These are phyloP conservation scores for Senna tora DNA, from an alignment of 306 rosid species.

Conservation along the genomic window DNA sequence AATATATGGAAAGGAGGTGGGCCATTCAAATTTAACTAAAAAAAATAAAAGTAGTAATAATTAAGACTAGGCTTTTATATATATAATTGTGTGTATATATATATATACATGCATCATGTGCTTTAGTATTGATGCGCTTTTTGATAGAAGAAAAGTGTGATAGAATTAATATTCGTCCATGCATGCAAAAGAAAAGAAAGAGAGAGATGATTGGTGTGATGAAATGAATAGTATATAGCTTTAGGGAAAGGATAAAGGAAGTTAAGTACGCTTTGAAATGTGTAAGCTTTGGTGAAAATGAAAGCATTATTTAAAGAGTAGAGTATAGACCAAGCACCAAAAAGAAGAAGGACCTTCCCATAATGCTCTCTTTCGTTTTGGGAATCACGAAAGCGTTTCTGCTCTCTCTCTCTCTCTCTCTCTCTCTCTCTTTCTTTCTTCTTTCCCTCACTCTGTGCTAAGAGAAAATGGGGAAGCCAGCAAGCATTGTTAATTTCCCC, in stretches of 20 bases:
- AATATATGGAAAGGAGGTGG: slow-evolving; percentile 38
- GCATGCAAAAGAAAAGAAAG: slow-evolving; percentile 35
- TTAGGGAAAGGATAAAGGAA: slow-evolving; percentile 35
- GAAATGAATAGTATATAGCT: slow-evolving; percentile 34
- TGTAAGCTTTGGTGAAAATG: slow-evolving; percentile 44
- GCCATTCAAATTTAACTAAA: slow-evolving; percentile 32
- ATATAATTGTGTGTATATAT: slow-evolving; percentile 17
- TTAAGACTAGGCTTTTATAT: slow-evolving; percentile 16
- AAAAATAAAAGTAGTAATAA: slow-evolving; percentile 24
- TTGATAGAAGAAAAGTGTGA: slow-evolving; percentile 44
- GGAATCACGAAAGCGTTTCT: slow-evolving; percentile 54
- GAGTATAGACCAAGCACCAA: slow-evolving; percentile 36
- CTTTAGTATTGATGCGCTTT: slow-evolving; percentile 32
- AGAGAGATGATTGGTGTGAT: neutral
- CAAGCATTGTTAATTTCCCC: neutral
- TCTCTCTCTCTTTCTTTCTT: neutral
- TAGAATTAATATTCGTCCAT: slow-evolving; percentile 46
- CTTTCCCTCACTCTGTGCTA: neutral
- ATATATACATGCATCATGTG: slow-evolving; percentile 32
- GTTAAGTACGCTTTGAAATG: slow-evolving; percentile 26
- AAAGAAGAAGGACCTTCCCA: slow-evolving; percentile 49
- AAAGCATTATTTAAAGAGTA: slow-evolving; percentile 38
- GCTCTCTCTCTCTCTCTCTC: slow-evolving; percentile 8
- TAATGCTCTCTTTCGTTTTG: slow-evolving; percentile 51
- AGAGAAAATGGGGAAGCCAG: slow-evolving; percentile 40